phyloP scores from a whole-genome alignment of 768 basidiomycete species.

The Macrolepiota albuminosa region DNA sequence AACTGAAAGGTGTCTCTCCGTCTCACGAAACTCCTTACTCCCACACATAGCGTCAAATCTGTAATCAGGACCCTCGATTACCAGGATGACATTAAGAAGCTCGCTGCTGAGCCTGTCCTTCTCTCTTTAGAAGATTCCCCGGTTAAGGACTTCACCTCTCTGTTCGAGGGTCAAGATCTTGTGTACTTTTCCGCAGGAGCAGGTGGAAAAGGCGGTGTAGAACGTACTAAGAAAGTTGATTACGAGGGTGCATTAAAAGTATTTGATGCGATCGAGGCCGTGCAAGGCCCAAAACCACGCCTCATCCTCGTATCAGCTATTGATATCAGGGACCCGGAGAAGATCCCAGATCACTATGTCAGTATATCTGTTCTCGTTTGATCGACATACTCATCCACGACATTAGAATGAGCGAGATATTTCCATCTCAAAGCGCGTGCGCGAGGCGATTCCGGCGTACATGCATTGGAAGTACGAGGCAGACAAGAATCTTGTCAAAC shows the following conservation, averaged over 20 bases:
- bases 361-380: slow-evolving; percentile 13
- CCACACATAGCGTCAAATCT: slow-evolving; percentile 43
- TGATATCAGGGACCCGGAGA: slow-evolving; percentile 48
- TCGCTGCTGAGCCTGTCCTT: slow-evolving; percentile 41
- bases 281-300: slow-evolving; percentile 43
- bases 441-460: slow-evolving; percentile 40
- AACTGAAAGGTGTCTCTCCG: slow-evolving; percentile 36
- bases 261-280: slow-evolving; percentile 59
- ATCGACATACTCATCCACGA: neutral
- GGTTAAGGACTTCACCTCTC: slow-evolving; percentile 37
- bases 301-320: slow-evolving; percentile 57
- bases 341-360: slow-evolving; percentile 49
- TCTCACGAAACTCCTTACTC: slow-evolving; percentile 45
- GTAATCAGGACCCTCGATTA: slow-evolving; percentile 50
- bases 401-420: slow-evolving; percentile 43
- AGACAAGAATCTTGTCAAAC: slow-evolving; percentile 41
- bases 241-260: slow-evolving; percentile 65
- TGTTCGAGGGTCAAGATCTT: slow-evolving; percentile 38
- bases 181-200: slow-evolving; percentile 50
- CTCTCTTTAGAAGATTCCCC: slow-evolving; percentile 54
- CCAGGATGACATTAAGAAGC: slow-evolving; percentile 37
- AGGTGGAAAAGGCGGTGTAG: slow-evolving; percentile 53
- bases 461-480: slow-evolving; percentile 48
- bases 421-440: slow-evolving; percentile 32
- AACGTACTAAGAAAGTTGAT: slow-evolving; percentile 51